Conservation (phyloP, 73 alveolate genomes). For the Symbiodinium natans region DNA sequence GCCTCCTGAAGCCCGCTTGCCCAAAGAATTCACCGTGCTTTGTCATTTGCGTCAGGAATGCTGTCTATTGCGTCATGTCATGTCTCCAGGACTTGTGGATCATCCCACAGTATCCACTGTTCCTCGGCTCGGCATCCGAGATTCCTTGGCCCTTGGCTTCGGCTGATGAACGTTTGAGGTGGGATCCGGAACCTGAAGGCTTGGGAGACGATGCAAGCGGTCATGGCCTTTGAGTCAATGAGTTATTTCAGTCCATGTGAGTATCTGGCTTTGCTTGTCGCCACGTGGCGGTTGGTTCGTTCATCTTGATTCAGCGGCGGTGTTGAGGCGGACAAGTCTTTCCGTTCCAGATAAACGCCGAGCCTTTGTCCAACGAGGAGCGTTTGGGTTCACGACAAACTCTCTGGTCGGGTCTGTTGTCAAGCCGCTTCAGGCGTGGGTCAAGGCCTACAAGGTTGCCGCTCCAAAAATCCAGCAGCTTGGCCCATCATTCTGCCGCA, state of each 20-base stretch:
- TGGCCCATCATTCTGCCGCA: no score
- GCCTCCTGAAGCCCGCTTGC: no score
- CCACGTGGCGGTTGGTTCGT: background rate
- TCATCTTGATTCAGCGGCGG: no score
- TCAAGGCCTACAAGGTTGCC: constrained; percentile 56
- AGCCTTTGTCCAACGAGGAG: constrained; percentile 89
- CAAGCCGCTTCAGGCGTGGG: constrained; percentile 42
- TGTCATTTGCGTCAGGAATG: no score
- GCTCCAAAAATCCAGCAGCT: constrained; percentile 76
- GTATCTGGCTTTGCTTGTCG: constrained; percentile 3
- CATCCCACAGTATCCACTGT: constrained; percentile 70
- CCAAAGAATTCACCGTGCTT: no score
- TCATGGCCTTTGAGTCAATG: background rate
- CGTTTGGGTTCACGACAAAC: background rate
- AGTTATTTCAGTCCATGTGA: constrained; percentile 20
- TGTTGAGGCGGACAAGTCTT: constrained; percentile 63
- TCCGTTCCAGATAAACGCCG: constrained; percentile 75
- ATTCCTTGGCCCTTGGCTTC: background rate
- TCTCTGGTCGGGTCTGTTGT: background rate
- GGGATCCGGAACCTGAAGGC: constrained; percentile 85
- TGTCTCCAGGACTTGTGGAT: constrained; percentile 72
- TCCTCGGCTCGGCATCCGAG: background rate
- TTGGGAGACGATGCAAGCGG: background rate
- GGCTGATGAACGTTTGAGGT: background rate
- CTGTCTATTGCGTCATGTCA: no score